phyloP scores from a whole-genome alignment of 1,284 basidiomycete species.

The Xerocomus nothofagi region DNA sequence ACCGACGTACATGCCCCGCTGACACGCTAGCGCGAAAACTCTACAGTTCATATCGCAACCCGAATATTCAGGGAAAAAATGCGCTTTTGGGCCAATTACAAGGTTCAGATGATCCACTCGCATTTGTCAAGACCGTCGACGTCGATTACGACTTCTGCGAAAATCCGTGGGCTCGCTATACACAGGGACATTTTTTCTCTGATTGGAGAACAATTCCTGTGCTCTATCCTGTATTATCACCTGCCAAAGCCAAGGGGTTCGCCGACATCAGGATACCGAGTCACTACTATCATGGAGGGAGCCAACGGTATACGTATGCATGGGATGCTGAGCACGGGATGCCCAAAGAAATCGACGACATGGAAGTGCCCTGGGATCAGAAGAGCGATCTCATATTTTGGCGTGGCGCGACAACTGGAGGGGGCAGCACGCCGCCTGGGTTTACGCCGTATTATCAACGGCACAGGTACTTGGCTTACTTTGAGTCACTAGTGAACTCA shows the following conservation, averaged over 20 bases:
- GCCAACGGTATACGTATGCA: slow-evolving; percentile 83
- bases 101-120: slow-evolving; percentile 52
- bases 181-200: slow-evolving; percentile 93
- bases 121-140: slow-evolving; percentile 60
- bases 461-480: slow-evolving; percentile 59
- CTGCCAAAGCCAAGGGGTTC: slow-evolving; percentile 82
- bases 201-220: slow-evolving; percentile 88
- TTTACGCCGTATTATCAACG: slow-evolving; percentile 85
- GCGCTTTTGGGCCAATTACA: slow-evolving; percentile 18
- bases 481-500: background rate
- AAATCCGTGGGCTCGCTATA: slow-evolving; percentile 79
- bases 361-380: slow-evolving; percentile 82
- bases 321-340: slow-evolving; percentile 77
- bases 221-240: slow-evolving; percentile 89
- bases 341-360: slow-evolving; percentile 73
- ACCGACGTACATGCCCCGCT: slow-evolving; percentile 86
- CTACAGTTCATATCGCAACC: slow-evolving; percentile 66
- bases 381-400: slow-evolving; percentile 78
- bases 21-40: slow-evolving; percentile 76
- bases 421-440: slow-evolving; percentile 84
- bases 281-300: slow-evolving; percentile 90
- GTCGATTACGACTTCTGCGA: slow-evolving; percentile 75
- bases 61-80: slow-evolving; percentile 17
- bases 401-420: slow-evolving; percentile 91
- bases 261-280: slow-evolving; percentile 90